phyloP scores from a whole-genome alignment of 768 basidiomycete species.

The Mycena indigotica region DNA sequence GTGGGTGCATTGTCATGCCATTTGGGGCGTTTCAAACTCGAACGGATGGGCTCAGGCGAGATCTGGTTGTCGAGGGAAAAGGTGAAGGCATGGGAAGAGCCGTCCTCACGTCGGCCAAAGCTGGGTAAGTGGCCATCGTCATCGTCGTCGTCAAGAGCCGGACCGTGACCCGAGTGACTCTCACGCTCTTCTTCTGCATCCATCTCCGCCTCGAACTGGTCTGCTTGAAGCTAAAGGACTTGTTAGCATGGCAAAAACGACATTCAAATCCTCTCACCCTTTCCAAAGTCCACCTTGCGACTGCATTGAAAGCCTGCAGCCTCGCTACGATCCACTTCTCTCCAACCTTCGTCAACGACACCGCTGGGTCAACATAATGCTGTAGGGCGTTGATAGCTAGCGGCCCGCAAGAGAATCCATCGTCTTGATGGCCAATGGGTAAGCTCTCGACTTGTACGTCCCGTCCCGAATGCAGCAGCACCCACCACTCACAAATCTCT shows the following conservation, averaged over 20 bases:
- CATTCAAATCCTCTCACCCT: neutral
- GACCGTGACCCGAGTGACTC: neutral
- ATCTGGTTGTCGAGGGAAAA: no score
- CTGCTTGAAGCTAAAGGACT: neutral
- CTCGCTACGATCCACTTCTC: neutral
- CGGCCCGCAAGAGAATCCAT: constrained; percentile 12
- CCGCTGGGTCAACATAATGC: neutral
- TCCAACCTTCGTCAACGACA: neutral
- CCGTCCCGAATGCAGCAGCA: neutral
- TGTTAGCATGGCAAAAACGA: neutral
- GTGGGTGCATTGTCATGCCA: neutral
- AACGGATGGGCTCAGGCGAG: no score
- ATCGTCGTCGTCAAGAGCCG: neutral
- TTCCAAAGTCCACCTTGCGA: constrained; percentile 4
- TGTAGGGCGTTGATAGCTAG: constrained; percentile 2
- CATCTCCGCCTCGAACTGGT: neutral
- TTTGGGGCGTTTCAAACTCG: neutral
- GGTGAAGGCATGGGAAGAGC: no score
- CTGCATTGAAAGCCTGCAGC: neutral
- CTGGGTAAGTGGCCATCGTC: neutral
- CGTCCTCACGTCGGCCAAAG: no score
- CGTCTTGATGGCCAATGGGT: neutral
- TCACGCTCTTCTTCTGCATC: neutral
- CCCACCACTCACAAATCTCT: constrained; percentile 10
- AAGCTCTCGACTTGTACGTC: neutral